Conservation (phyloP, 2,329 filamentous ascomycete species). For the Podosphaera aphanis region DNA sequence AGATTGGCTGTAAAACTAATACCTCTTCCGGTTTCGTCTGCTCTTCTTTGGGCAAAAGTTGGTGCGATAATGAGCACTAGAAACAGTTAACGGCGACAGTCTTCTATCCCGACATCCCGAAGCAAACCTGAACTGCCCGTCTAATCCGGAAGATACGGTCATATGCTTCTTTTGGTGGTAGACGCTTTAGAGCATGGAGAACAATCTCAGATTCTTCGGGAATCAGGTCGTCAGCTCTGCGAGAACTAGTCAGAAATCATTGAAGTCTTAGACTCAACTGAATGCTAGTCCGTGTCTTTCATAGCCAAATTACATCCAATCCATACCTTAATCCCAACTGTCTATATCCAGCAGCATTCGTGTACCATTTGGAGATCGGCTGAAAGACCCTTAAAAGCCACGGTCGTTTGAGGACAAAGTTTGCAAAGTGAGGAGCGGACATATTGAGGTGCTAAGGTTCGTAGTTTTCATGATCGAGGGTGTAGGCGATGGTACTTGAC, state of each 20-base stretch:
- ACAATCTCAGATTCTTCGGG: slow-evolving; percentile 77
- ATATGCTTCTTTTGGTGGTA: slow-evolving; percentile 74
- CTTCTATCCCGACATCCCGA: not conserved
- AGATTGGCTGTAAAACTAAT: slow-evolving; percentile 10
- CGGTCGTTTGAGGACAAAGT: slow-evolving; percentile 59
- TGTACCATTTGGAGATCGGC: slow-evolving; percentile 75
- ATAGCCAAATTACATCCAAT: not conserved
- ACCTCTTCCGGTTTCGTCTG: slow-evolving; percentile 47
- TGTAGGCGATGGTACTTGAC: no score
- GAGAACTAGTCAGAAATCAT: slow-evolving; percentile 6
- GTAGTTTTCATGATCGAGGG: no score
- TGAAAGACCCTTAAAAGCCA: slow-evolving; percentile 61
- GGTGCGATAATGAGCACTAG: slow-evolving; percentile 34
- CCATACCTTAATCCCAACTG: slow-evolving; percentile 71
- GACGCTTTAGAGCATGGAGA: slow-evolving; percentile 71
- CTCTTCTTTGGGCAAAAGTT: slow-evolving; percentile 38
- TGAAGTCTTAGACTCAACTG: not conserved
- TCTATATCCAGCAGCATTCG: slow-evolving; percentile 73
- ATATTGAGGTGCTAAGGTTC: slow-evolving; percentile 9
- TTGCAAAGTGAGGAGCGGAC: slow-evolving; percentile 34
- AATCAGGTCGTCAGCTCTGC: slow-evolving; percentile 81
- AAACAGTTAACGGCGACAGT: slow-evolving; percentile 4
- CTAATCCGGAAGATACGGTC: slow-evolving; percentile 95
- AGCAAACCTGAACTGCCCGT: slow-evolving; percentile 64
- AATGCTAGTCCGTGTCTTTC: not conserved